Conservation (phyloP, 2,329 filamentous ascomycete species). For the Trichoderma endophyticum region DNA sequence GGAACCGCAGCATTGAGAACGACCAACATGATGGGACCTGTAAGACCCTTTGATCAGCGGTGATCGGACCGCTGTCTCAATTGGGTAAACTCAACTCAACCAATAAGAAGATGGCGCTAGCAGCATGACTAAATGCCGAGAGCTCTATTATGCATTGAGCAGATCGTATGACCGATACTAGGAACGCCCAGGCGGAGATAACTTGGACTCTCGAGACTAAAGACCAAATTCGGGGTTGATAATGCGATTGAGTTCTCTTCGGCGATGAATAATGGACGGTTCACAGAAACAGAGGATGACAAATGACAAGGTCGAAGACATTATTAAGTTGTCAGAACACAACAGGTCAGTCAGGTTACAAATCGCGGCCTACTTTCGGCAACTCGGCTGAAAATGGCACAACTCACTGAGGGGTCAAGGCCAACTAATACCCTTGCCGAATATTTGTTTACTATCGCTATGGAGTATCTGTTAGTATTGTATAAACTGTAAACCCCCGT, state of each 20-base stretch:
- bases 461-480: neutral
- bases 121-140: neutral
- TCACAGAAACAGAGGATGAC: neutral
- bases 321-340: slow-evolving; percentile 2
- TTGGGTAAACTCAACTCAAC: neutral
- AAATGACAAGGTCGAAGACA: neutral
- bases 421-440: neutral
- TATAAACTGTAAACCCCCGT: neutral
- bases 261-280: neutral
- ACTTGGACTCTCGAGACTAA: neutral
- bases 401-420: neutral
- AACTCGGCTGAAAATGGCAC: neutral
- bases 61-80: neutral
- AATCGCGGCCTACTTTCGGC: neutral
- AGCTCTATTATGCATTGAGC: neutral
- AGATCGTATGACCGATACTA: neutral
- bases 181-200: neutral
- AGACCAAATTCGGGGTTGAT: neutral
- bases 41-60: neutral
- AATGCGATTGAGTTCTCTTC: neutral
- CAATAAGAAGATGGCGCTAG: neutral
- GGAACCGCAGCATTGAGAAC: neutral
- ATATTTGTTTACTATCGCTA: neutral
- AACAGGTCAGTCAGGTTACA: neutral
- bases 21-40: neutral